Evolutionary conservation across 345 rosid genomes (phyloP), one percentile per base, ranked within the genome.

Genomic region (Combretum micranthum): DNA sequence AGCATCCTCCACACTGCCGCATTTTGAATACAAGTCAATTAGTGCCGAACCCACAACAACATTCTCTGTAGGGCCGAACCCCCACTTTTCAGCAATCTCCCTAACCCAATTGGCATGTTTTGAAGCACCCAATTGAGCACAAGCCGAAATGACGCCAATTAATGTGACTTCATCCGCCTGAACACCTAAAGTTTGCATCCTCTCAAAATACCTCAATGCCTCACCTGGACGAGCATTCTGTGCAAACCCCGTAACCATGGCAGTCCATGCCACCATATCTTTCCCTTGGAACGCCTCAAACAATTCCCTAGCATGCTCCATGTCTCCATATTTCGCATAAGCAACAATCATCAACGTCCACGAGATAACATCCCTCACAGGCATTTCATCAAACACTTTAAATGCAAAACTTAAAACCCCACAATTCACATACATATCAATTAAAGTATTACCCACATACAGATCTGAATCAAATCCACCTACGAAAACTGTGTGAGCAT

Each of bases 11-110:
- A 88, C 64, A 52, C 57, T 75, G 18, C 95, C 98, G 12, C 97
- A 86, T 70, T 92, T 92, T 0, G 97, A 77, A 53, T 83, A 88
- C 97, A 86, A 83, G 42, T 92, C 94, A 20, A 88, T 75, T 72
- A 92, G 73, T 0, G 95, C 84, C 4, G 92, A 86, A 14, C 98
- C 95, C 10, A 88, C 68, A 51, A 86, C 66, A 49, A 92, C 86
- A 25, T 64, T 64, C 18, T 69, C 62, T 3, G 50, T 50, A 51
- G 72, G 62, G 42, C 74, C 68, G 61, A 65, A 67, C 11, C 79
- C 80, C 16, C 58, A 72, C 19, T 69, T 73, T 19, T 59, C 64
- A 14, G 80, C 83, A 45, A 80, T 65, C 23, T 75, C 64, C 2
- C 68, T 25, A 49, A 82, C 76, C 74, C 83, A 73, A 21, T 83